Evolutionary conservation across 176 grass and related monocot species (phyloP).

Genomic region (Canna indica): DNA sequence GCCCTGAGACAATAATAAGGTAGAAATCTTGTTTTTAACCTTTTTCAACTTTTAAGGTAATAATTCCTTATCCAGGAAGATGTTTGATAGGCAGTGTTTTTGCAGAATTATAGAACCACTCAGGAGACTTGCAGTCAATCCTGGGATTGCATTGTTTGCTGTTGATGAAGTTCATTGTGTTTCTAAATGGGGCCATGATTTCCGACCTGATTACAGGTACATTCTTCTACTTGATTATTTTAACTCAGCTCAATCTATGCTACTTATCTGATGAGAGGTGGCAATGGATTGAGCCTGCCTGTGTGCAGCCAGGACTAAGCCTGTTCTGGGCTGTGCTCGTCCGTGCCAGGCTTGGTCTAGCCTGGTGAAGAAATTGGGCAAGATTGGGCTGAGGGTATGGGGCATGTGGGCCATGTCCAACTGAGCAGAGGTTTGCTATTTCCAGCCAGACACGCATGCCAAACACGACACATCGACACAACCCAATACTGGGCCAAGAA

Average conservation of each 20-base stretch:
- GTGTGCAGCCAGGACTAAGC: no score
- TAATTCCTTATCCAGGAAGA: conserved; percentile 9
- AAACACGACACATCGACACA: no score
- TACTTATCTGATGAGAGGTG: no score
- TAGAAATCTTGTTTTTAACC: conserved; percentile 9
- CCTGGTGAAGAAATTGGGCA: no score
- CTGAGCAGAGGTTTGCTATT: no score
- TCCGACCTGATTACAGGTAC: conserved; percentile 91
- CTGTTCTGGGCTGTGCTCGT: no score
- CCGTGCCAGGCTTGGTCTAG: no score
- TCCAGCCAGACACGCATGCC: no score
- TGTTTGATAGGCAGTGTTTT: conserved; percentile 22
- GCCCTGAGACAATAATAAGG: conserved; percentile 92
- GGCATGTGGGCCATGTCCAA: no score
- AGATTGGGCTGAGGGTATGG: no score
- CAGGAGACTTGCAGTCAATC: conserved; percentile 78
- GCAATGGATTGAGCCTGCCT: no score
- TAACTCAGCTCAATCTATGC: neutral
- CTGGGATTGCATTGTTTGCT: conserved; percentile 86
- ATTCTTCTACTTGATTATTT: conserved; percentile 38
- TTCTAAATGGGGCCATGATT: conserved; percentile 98
- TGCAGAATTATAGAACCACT: conserved; percentile 77
- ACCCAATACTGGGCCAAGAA: no score
- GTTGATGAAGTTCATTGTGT: conserved; percentile 95
- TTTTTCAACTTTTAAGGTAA: conserved; percentile 15